A percentile compares a stretch with the other conserved stretches of the same genome.
phyloP scores from a whole-genome alignment of 2,329 filamentous ascomycete genomes.

The Fusarium beomiforme region DNA sequence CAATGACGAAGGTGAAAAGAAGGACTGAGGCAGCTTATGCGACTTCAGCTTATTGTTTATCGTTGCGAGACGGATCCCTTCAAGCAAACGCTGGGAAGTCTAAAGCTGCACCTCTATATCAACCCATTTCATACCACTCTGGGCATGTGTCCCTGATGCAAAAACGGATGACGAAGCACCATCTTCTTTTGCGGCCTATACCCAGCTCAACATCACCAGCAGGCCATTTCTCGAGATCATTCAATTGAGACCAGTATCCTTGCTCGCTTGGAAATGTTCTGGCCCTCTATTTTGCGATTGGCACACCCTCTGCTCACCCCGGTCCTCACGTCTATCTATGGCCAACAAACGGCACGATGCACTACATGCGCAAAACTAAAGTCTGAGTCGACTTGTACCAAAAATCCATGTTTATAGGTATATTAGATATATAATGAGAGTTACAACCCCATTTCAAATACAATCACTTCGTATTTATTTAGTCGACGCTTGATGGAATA shows the following conservation, averaged over 20 bases:
- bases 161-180: not conserved
- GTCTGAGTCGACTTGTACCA: not conserved
- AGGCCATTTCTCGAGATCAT: not conserved
- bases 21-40: constrained; percentile 33
- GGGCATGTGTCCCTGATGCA: not conserved
- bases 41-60: not conserved
- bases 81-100: not conserved
- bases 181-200: not conserved
- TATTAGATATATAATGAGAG: not conserved
- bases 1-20: constrained; percentile 25
- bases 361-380: not conserved
- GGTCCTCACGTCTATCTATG: not conserved
- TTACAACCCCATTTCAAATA: not conserved
- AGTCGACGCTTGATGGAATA: no score
- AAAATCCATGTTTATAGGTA: not conserved
- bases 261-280: not conserved
- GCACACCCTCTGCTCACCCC: not conserved
- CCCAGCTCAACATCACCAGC: not conserved
- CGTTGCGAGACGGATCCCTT: not conserved
- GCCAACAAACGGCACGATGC: not conserved
- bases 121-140: not conserved
- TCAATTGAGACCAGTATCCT: not conserved
- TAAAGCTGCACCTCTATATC: not conserved
- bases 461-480: no score
- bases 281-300: not conserved